These are phyloP conservation scores for Xerocomus minutiporus DNA, from an alignment of 1,284 basidiomycete species.

Conservation along the genomic window DNA sequence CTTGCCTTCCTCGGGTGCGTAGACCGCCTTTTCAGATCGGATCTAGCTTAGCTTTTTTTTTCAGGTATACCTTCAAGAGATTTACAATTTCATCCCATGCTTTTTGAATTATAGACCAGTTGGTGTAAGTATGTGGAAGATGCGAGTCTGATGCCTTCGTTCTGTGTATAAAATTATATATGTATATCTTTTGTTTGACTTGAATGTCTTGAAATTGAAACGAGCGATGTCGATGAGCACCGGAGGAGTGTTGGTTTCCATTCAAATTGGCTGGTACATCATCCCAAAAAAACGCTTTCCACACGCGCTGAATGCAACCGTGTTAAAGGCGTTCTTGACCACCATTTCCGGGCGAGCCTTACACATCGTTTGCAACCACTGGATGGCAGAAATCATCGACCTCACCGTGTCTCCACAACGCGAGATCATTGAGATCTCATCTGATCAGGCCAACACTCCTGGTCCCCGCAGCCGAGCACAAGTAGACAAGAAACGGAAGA, in stretches of 20 bases:
- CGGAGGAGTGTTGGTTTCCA: too few species aligned
- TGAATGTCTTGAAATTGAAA: not conserved
- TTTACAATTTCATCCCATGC: conserved; percentile 51
- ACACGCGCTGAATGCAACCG: not conserved
- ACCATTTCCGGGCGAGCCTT: not conserved
- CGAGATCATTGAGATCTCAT: conserved; percentile 31
- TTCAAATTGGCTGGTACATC: too few species aligned
- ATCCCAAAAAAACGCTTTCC: too few species aligned
- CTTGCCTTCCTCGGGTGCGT: conserved; percentile 88
- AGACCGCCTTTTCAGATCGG: not conserved
- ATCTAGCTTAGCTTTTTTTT: conserved; percentile 6
- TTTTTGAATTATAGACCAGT: conserved; percentile 19
- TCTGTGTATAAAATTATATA: conserved; percentile 1
- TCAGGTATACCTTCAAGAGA: conserved; percentile 74
- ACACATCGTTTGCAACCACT: not conserved
- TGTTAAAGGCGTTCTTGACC: not conserved
- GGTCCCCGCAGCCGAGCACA: conserved; percentile 1
- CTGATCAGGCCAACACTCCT: conserved; percentile 16
- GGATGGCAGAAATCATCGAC: conserved; percentile 33
- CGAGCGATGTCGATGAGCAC: not conserved
- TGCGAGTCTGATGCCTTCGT: not conserved
- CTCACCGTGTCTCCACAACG: conserved; percentile 26
- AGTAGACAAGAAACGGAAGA: conserved; percentile 19
- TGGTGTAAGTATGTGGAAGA: not conserved
- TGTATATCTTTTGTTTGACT: not conserved